Evolutionary conservation across 1,284 basidiomycete species (phyloP), one percentile per base, ranked within the genome.

Genomic region (Serendipita sp.): DNA sequence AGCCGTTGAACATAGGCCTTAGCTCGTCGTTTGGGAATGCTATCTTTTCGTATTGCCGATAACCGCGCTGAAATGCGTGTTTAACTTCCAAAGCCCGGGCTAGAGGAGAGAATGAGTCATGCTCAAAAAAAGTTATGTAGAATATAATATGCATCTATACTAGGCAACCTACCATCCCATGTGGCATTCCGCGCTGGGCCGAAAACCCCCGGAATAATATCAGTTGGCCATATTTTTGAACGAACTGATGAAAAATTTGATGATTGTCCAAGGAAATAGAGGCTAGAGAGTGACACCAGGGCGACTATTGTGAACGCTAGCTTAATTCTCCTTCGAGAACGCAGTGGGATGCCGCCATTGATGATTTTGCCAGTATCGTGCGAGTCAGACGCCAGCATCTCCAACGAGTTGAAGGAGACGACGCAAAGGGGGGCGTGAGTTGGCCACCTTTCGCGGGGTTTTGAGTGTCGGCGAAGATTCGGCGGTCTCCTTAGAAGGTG

Each of bases 1-100:
- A 72, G 2, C 62, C 65, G 60, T 79, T 78, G 2, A 78, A 74
- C 13, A 83, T 2, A 0, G 86, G 85, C 17, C 68, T 70, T 13
- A 88, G 69, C 69, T 88, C 86, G 64, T 88, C 86, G 32, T 76
- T 75, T 5, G 81, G 80, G 55, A 67, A 70, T 3, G 84, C 84
- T 66, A 79, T 76, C 38, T 68, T 67, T 67, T 82, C 77, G 67
- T 87, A 88, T 1, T 80, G 82, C 43, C 73, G 70, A 67, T 86
- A 88, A 0, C 84, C 83, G 70, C 86, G 82, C 43, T 75, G 60
- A 69, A 86, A 87, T 0, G 84, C 82, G 10, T 74, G 64, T 69
- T 78, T 83, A 30, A 87, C 83, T 53, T 76, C 72, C 5, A 74
- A 71, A 0, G 85, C 83, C 32, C 82, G 74, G n/a, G 72, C 53